A percentile compares a stretch with the other conserved stretches of the same genome.
These are phyloP conservation scores for Glebionis coronaria DNA, from an alignment of 129 eudicot species.

Conservation along the genomic window DNA sequence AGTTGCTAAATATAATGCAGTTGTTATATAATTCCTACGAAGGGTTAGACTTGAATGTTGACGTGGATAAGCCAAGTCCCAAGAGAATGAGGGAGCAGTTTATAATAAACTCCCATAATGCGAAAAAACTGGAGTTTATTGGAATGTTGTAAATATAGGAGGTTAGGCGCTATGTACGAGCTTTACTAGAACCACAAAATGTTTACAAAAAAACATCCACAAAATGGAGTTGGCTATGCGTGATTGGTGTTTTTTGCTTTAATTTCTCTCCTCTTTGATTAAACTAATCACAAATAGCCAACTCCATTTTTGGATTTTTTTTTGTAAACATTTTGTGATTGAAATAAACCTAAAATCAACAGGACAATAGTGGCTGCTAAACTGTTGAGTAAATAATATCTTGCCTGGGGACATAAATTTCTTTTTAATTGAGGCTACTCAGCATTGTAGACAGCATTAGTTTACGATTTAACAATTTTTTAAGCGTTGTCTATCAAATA, in stretches of 20 bases:
- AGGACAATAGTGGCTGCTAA: not conserved
- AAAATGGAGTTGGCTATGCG: too few relatives aligned
- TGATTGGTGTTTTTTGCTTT: too few relatives aligned
- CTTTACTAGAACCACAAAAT: too few relatives aligned
- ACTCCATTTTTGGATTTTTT: too few relatives aligned
- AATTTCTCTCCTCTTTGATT: too few relatives aligned
- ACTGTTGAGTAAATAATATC: not conserved
- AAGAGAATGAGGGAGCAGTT: not conserved
- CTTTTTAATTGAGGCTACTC: not conserved
- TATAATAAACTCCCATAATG: not conserved
- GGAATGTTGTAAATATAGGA: not conserved
- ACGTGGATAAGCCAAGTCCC: not conserved
- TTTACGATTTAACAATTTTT: not conserved
- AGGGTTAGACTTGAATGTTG: not conserved
- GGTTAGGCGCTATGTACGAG: too few relatives aligned
- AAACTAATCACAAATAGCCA: too few relatives aligned
- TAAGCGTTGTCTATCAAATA: not conserved
- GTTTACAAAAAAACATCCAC: too few relatives aligned
- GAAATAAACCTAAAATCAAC: conserved; percentile 1
- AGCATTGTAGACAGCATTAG: not conserved
- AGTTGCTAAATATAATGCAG: not conserved
- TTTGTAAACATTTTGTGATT: too few relatives aligned
- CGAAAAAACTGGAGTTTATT: not conserved
- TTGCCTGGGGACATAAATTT: not conserved
- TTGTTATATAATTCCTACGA: not conserved